phyloP scores from a whole-genome alignment of 768 basidiomycete species.

The Leucosporidium creatinivorum region DNA sequence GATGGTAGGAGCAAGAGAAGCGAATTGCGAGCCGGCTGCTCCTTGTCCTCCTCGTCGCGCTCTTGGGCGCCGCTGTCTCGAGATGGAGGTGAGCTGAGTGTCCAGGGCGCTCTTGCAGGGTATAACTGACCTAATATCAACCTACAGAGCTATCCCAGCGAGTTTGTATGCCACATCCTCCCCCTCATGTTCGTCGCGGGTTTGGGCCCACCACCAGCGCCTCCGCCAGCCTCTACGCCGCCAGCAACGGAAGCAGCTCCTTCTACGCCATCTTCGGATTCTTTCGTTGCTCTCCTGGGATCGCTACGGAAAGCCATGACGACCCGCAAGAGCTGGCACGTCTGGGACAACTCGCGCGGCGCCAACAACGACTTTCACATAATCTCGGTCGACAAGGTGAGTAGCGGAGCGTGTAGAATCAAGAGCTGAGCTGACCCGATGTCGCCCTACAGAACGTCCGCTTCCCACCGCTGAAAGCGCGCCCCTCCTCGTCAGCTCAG shows the following conservation, averaged over 20 bases:
- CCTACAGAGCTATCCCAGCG: conserved; percentile 87
- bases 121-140: background rate
- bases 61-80: too few relatives aligned
- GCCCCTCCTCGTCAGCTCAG: conserved; percentile 47
- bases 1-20: too few relatives aligned
- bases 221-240: conserved; percentile 35
- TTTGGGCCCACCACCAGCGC: conserved; percentile 44
- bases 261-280: conserved; percentile 49
- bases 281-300: conserved; percentile 53
- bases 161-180: conserved; percentile 76
- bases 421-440: background rate
- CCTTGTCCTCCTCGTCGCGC: too few relatives aligned
- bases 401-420: conserved; percentile 15
- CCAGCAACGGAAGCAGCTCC: conserved; percentile 30
- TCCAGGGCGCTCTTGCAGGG: too few relatives aligned
- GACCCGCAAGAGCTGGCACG: conserved; percentile 25
- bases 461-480: conserved; percentile 78
- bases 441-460: conserved; percentile 52
- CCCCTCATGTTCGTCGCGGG: conserved; percentile 96
- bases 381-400: conserved; percentile 70
- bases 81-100: too few relatives aligned
- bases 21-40: too few relatives aligned
- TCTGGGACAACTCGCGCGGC: conserved; percentile 39
- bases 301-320: conserved; percentile 65
- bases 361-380: conserved; percentile 58